Percentiles rank a stretch among this genome's conserved stretches.
phyloP scores from a whole-genome alignment of 768 basidiomycete species.

The Leccinum ochraceum region DNA sequence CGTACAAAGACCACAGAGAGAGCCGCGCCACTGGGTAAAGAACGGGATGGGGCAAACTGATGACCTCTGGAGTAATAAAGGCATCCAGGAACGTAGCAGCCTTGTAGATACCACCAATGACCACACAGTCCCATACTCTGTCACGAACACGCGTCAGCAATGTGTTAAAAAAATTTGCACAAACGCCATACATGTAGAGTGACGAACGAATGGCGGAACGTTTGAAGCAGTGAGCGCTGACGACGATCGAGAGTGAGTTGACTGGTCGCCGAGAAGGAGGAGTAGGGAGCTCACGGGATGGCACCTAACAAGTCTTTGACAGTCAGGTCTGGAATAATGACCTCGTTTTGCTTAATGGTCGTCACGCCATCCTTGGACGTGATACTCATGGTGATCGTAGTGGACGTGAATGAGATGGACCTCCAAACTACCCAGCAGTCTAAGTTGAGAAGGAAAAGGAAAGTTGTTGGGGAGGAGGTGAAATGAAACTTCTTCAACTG shows the following conservation, averaged over 20 bases:
- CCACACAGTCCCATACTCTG: constrained; percentile 73
- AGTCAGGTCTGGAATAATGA: constrained; percentile 78
- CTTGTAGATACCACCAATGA: constrained; percentile 71
- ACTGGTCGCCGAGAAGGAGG: constrained; percentile 1
- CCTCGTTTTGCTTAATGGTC: constrained; percentile 55
- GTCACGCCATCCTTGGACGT: constrained; percentile 19
- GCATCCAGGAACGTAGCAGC: constrained; percentile 62
- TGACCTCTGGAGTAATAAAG: constrained; percentile 53
- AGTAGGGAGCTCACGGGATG: constrained; percentile 65
- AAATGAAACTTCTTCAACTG: neutral
- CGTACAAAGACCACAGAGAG: constrained; percentile 77
- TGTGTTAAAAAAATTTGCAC: neutral
- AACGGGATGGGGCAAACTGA: constrained; percentile 58
- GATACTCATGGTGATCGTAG: constrained; percentile 24
- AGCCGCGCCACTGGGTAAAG: constrained; percentile 64
- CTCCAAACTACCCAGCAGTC: constrained; percentile 10
- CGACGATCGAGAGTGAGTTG: neutral
- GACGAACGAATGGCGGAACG: constrained; percentile 83
- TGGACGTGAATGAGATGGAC: constrained; percentile 1
- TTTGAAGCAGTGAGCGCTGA: constrained; percentile 83
- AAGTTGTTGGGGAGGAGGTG: neutral
- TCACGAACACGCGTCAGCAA: constrained; percentile 14
- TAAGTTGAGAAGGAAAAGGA: constrained; percentile 2
- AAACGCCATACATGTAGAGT: constrained; percentile 64
- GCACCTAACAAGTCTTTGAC: constrained; percentile 83